Base-by-base conservation (phyloP, 2,329 filamentous ascomycete genomes). In the Pseudogymnoascus sp. region DNA sequence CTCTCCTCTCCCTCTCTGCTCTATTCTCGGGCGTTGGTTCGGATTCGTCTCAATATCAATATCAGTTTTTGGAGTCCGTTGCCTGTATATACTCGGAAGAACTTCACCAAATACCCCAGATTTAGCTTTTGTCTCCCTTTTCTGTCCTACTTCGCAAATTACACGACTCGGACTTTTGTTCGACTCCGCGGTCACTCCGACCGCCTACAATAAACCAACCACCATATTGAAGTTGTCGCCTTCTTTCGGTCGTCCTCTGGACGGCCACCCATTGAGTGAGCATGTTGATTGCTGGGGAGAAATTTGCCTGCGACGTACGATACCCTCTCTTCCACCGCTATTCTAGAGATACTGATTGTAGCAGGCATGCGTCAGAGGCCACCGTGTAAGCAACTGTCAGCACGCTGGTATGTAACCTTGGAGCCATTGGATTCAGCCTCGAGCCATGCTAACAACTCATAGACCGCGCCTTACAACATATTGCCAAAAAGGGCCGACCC, bases 351-450 rank as follows among this genome's bases (percentile, higher is more conserved):
- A 41, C 33, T 30, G 34, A 59, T 21, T 9, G 33, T 21, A 18
- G 28, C 18, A 48, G 62, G 70, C 70, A 45, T 99, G 94, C 78
- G 91, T 99, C 73, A 89, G 94, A 76, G 94, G 94, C 72, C 94
- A 99, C 79, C 90, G 94, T 73, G 94, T 99, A 73, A 97, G 92
- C 86, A 96, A 94, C 74, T 99, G 94, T 80, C 90, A 92, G 74
- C 94, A 99, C 76, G 83, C 84, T 74, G 91, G 92, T 96, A 84
- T 79, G 89, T 82, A 61, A 59, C 61, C 26, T 60, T 35, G 61
- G 57, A 58, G 63, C 26, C 61, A 58, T 64, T 34, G 12, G 28
- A 59, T 55, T 57, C 33, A 59, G 30, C 30, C 62, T 63, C 64
- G 63, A 61, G 62, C 60, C 34, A 57, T 21, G 35, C 30, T 57